A percentile compares a stretch with the other conserved stretches of the same genome.
Conservation (phyloP, 306 rosid genomes). For the Argentina anserina region DNA sequence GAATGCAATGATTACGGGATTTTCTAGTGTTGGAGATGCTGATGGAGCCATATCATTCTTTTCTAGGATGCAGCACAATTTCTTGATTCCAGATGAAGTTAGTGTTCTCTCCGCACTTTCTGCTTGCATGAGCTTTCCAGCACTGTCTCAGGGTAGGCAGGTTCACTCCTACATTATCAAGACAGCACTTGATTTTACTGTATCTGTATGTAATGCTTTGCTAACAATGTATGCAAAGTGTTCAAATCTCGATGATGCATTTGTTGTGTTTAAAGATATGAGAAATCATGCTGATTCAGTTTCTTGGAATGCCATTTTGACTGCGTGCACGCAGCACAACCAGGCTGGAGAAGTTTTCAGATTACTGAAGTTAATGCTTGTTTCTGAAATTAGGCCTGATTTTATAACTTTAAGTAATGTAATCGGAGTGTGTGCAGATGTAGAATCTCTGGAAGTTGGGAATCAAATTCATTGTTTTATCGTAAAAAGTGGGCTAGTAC, state of each 20-base stretch:
- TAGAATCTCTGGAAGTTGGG: conserved; percentile 62
- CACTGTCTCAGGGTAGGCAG: conserved; percentile 59
- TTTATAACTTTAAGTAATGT: conserved; percentile 51
- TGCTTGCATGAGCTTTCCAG: conserved; percentile 48
- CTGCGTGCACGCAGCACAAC: conserved; percentile 58
- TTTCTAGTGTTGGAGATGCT: conserved; percentile 39
- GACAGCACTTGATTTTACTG: conserved; percentile 40
- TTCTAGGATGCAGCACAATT: conserved; percentile 42
- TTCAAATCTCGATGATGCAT: conserved; percentile 51
- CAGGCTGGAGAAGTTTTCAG: conserved; percentile 53
- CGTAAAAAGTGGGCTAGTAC: conserved; percentile 54
- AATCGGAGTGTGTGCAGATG: conserved; percentile 56
- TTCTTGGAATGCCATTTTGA: conserved; percentile 75
- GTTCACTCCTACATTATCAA: conserved; percentile 55
- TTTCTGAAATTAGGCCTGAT: conserved; percentile 52
- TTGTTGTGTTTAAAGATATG: conserved; percentile 42
- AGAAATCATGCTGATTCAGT: conserved; percentile 41
- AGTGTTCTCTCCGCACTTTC: conserved; percentile 58
- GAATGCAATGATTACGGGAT: conserved; percentile 73
- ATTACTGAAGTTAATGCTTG: conserved; percentile 48
- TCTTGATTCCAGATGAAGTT: conserved; percentile 49
- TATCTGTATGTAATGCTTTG: conserved; percentile 51
- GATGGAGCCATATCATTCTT: conserved; percentile 52
- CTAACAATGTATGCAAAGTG: conserved; percentile 69
- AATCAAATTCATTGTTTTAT: conserved; percentile 62